These are phyloP conservation scores for Vigna unguiculata DNA, from an alignment of 306 rosid genomes.

Conservation along the genomic window DNA sequence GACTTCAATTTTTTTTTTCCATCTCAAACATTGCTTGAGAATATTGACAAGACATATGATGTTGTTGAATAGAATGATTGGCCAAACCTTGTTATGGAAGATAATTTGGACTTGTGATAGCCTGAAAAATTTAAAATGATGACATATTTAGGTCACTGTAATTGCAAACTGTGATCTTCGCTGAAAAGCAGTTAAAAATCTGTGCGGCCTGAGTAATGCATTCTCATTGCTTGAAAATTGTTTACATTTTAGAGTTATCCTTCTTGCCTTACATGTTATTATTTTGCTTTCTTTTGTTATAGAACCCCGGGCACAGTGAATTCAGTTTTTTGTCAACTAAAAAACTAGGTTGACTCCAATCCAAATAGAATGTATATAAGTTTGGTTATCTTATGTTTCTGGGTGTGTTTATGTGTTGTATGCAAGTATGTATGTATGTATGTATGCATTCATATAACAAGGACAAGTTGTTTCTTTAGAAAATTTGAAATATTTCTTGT, in stretches of 20 bases:
- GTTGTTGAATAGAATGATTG: constrained; percentile 1
- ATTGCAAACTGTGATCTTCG: background rate
- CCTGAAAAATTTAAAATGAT: constrained; percentile 3
- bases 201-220: background rate
- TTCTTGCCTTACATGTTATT: background rate
- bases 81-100: constrained; percentile 28
- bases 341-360: background rate
- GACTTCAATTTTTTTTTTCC: background rate
- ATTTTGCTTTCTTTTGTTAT: background rate
- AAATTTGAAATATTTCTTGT: background rate
- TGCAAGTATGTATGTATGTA: background rate
- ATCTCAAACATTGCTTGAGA: constrained; percentile 13
- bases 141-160: background rate
- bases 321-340: background rate
- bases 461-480: background rate
- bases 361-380: too few species aligned
- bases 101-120: background rate
- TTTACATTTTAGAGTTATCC: background rate
- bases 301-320: background rate
- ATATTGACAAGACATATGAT: background rate
- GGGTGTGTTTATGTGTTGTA: background rate
- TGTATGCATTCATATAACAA: too few species aligned
- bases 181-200: background rate
- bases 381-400: background rate
- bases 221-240: background rate